Base-by-base conservation (phyloP, 2,329 filamentous ascomycete species). In the Ilyonectria robusta region DNA sequence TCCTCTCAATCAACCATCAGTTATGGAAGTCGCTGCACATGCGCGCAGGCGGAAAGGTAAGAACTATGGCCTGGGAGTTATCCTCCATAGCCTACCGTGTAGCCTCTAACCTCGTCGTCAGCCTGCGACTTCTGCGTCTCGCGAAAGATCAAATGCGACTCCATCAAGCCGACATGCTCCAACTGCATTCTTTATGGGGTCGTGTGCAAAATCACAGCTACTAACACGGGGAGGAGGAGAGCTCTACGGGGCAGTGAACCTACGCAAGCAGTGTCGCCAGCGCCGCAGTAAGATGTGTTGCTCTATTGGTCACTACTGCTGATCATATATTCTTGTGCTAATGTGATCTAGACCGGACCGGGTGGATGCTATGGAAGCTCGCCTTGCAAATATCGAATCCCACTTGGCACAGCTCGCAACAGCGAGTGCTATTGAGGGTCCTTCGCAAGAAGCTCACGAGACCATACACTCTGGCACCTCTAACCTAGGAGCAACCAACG, bases 81-180 rank as follows among this genome's bases (percentile, higher is more conserved):
- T 40, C 10, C 1, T 46, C 54, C 6, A 13, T 9, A 13, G 3
- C 3, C 17, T 11, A 6, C 8, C 4, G 1, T 13, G 4, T 33
- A 5, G 8, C 23, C 1, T 11, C 10, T 13, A 2, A 19, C 7
- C 2, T 33, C 7, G 19, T 33, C 31, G 9, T 37, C 40, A 76
- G 73, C 72, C 19, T 82, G 80, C 63, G 81, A 83, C 67, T 75
- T 79, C 6, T 84, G 82, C 62, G 81, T 78, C 17, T 74, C 72
- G 50, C 81, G 80, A 65, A 83, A 83, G 71, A 78, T 83, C 55
- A 82, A 78, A 57, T 84, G 82, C 59, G 80, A 83, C 67, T 75
- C 77, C 61, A 58, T 78, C 9, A 81, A 79, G 64, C 81, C 81
- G 2, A 72, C 68, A 1, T 84, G 81, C 48, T 81, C 81, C 7